Percentiles rank a stretch among this genome's conserved stretches.
Conservation (phyloP, 2,329 filamentous ascomycete genomes). For the Colletotrichum sidae region DNA sequence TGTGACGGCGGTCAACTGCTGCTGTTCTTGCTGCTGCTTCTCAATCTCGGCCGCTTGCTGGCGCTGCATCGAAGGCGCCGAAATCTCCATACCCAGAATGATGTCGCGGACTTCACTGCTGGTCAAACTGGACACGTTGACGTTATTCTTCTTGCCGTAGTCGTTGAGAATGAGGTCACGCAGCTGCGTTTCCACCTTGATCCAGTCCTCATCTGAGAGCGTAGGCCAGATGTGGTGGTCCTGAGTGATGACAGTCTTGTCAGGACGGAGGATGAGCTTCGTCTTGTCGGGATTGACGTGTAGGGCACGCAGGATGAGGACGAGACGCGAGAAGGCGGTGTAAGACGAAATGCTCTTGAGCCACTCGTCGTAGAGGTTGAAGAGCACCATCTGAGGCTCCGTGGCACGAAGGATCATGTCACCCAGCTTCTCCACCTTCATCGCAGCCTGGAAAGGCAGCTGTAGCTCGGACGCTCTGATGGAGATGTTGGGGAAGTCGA, state of each 20-base stretch:
- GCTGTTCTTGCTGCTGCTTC: slow-evolving; percentile 97
- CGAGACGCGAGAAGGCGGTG: slow-evolving; percentile 95
- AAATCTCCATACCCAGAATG: slow-evolving; percentile 99
- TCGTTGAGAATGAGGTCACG: slow-evolving; percentile 97
- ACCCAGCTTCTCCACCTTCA: slow-evolving; percentile 99
- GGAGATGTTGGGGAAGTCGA: slow-evolving; percentile 99
- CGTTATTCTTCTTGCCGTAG: slow-evolving; percentile 99
- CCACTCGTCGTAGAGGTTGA: slow-evolving; percentile 99
- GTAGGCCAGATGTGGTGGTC: slow-evolving; percentile 99
- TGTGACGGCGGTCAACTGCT: slow-evolving; percentile 95
- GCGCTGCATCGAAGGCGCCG: slow-evolving; percentile 95
- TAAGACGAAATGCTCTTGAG: slow-evolving; percentile 98
- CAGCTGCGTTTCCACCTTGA: slow-evolving; percentile 98
- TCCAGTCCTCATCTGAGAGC: slow-evolving; percentile 95
- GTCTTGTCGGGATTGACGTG: slow-evolving; percentile 99
- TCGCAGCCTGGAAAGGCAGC: slow-evolving; percentile 97
- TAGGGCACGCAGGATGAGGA: slow-evolving; percentile 91
- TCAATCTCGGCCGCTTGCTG: slow-evolving; percentile 99
- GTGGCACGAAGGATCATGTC: slow-evolving; percentile 99
- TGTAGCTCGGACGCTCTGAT: slow-evolving; percentile 97
- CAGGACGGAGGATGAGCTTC: slow-evolving; percentile 91
- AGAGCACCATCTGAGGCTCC: slow-evolving; percentile 99
- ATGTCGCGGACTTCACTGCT: slow-evolving; percentile 98
- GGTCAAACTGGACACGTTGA: slow-evolving; percentile 96
- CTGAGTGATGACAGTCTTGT: slow-evolving; percentile 98